Base-by-base conservation (phyloP, 768 basidiomycete genomes). In the Serendipita sp. region DNA sequence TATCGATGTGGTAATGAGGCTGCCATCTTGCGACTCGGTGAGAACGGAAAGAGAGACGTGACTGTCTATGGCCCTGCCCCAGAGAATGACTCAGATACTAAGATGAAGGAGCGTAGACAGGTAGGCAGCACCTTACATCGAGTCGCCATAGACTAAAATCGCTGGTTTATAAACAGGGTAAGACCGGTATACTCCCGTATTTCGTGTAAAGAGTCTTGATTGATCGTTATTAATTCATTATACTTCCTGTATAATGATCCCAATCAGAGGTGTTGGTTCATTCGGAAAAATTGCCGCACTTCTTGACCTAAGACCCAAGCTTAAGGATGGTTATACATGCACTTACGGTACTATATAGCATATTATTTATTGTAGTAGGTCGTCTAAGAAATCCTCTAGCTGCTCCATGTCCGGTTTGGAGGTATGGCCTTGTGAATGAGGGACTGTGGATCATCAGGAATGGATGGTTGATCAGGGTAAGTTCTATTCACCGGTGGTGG, bases 321-420 rank as follows among this genome's bases (percentile, higher is more conserved):
- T 23, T 23, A 23, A 23, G 23, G 23, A 23, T 23, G 23, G 23
- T 23, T 23, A 23, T 23, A 23, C 23, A 23, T 23, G 23, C 23
- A 23, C 23, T 41, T 13, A 41, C 41, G 13, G 13, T 41, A 41
- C 5, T 5, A 5, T 7, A 13, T 41, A 5, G 41, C 41, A 5
- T 13, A 41, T 41, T 7, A 7, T 10, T 65, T 41, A 68, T 46
- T 60, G 44, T 15, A 68, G 23, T 16, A 68, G 63, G 62, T 68
- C 67, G 56, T 88, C 86, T 34, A 88, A 73, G 69, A 86, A 89
- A 47, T 83, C 84, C 72, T 88, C 80, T 84, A 89, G 83, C 63
- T 83, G 78, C 44, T 74, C 75, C 68, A 81, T 82, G n/a, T 79
- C 75, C 54, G 72, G 58, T 71, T 78, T 75, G 75, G 76, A 32